Evolutionary conservation across 2,329 filamentous ascomycete species (phyloP).

Genomic region (Botrytis cinerea): DNA sequence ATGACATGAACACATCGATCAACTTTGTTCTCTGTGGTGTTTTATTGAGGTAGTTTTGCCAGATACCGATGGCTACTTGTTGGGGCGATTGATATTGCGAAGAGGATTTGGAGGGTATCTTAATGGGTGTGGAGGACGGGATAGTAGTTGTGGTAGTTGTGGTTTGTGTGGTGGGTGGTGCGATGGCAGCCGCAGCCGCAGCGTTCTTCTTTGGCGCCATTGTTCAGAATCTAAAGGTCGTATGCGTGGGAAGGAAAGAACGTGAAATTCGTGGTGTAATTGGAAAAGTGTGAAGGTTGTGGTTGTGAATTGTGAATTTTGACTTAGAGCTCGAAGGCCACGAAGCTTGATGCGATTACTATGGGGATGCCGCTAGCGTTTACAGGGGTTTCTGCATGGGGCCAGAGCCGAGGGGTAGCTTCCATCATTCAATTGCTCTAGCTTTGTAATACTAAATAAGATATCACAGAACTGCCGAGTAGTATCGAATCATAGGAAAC

Average conservation of each 20-base stretch:
- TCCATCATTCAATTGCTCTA: slow-evolving; percentile 4
- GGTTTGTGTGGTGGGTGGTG: slow-evolving; percentile 26
- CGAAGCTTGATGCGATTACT: slow-evolving; percentile 27
- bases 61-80: slow-evolving; percentile 69
- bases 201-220: slow-evolving; percentile 55
- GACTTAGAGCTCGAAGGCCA: slow-evolving; percentile 22
- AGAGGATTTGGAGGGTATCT: slow-evolving; percentile 34
- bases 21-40: slow-evolving; percentile 92
- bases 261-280: slow-evolving; percentile 3
- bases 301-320: slow-evolving; percentile 18
- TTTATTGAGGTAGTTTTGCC: slow-evolving; percentile 73
- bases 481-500: slow-evolving; percentile 3
- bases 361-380: slow-evolving; percentile 4
- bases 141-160: slow-evolving; percentile 32
- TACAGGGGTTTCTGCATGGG: slow-evolving; percentile 20
- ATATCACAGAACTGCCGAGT: not conserved
- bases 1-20: slow-evolving; percentile 86
- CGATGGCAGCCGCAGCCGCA: slow-evolving; percentile 35
- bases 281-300: slow-evolving; percentile 22
- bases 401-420: slow-evolving; percentile 22
- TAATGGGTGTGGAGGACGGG: slow-evolving; percentile 37
- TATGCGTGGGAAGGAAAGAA: not conserved
- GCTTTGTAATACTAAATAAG: slow-evolving; percentile 8
- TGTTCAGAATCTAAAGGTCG: slow-evolving; percentile 25
- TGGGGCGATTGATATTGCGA: slow-evolving; percentile 36